These are phyloP conservation scores for Sphaerulina vaccinii DNA, from an alignment of 2,329 filamentous ascomycete genomes.

Conservation along the genomic window DNA sequence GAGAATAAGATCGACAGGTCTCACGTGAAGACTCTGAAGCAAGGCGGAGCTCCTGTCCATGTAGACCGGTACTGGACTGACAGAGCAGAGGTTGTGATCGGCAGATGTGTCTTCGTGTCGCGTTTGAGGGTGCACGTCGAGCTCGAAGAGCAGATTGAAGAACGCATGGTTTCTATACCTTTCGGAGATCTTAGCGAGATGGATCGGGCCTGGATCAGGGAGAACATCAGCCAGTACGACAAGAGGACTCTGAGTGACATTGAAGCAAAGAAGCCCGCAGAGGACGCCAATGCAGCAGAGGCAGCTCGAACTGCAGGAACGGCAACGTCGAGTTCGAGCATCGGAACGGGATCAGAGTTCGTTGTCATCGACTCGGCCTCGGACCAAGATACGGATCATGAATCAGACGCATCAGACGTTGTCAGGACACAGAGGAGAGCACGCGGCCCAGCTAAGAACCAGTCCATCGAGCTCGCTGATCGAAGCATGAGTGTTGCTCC, in stretches of 20 bases:
- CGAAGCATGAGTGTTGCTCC: background rate
- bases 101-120: background rate
- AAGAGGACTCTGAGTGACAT: background rate
- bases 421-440: background rate
- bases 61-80: background rate
- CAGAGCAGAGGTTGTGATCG: background rate
- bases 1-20: background rate
- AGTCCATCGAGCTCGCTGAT: background rate
- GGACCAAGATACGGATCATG: background rate
- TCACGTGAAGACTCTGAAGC: background rate
- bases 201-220: background rate
- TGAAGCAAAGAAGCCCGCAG: background rate
- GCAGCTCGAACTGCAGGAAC: background rate
- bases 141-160: background rate
- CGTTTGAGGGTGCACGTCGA: background rate
- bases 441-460: background rate
- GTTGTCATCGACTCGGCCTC: background rate
- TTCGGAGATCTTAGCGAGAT: background rate
- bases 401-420: background rate
- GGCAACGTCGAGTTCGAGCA: background rate
- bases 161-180: background rate
- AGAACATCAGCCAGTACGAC: background rate
- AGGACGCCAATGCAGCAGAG: background rate
- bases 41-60: background rate
- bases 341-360: background rate